Evolutionary conservation across 2,329 filamentous ascomycete genomes (phyloP), one percentile per base, ranked within the genome.

Genomic region (Ophiostoma sp.): DNA sequence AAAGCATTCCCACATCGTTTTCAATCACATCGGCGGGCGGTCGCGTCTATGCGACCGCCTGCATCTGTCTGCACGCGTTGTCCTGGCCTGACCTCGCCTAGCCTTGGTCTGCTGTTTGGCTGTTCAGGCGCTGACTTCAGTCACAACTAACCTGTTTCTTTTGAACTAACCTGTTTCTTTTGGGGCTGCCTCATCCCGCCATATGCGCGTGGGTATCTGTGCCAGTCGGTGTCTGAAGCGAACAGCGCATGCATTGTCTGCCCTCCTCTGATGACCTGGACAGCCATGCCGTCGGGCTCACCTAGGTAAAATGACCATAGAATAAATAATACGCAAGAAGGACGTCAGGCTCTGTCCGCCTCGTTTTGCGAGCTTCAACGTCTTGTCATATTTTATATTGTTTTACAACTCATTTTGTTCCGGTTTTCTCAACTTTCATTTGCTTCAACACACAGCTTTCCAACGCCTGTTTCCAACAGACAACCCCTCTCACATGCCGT

Each of bases 21-120:
- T 36, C 19, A 28, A 52, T 50, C 42, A 69, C 64, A 57, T 55
- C 33, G 42, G 28, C n/a, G 48, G 68, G 68, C 33, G 68, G 68
- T 42, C 68, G 68, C 68, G 50, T 70, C 19, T 70, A 42, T 33
- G 68, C 68, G 68, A n/a, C 68, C 68, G 15, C 22, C 68, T 69
- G 66, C 66, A 50, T n/a, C 8, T 69, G 15, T 70, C 50, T 64
- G 59, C 59, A 64, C 59, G 59, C 59, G 59, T 64, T 64, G 59
- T 52, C 22, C 17, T 50, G 45, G 25, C 66, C 50, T 57, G 68
- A 1, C 48, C 22, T 57, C 68, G 31, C 50, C 48, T 57, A n/a
- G 50, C 17, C 48, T 50, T 42, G 48, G n/a, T 42, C 15, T 57
- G 66, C 31, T 55, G 48, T 48, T 33, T 31, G 22, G 25, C 36